phyloP scores from a whole-genome alignment of 495 filamentous ascomycete species.

The Annulohypoxylon bovei region DNA sequence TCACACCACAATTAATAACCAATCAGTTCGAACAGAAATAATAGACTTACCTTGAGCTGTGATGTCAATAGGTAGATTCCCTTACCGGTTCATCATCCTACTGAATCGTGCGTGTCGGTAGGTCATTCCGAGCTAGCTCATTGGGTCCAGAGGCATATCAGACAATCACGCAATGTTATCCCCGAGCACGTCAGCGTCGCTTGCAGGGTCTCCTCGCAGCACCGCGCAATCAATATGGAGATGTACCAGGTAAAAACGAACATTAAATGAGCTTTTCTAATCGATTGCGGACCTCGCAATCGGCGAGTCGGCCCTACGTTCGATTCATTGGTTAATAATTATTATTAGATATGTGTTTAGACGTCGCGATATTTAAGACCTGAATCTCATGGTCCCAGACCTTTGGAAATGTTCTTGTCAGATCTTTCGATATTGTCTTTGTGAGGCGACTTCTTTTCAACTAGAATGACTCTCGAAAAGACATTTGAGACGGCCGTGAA shows the following conservation, averaged over 20 bases:
- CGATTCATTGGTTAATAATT: conserved; percentile 18
- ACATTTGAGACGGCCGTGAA: conserved; percentile 2
- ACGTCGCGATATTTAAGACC: conserved; percentile 22
- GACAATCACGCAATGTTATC: conserved; percentile 37
- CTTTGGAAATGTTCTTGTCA: not conserved
- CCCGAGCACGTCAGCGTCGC: conserved; percentile 33
- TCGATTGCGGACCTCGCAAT: conserved; percentile 5
- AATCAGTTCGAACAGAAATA: not conserved
- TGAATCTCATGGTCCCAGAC: not conserved
- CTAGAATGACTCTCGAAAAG: conserved; percentile 9
- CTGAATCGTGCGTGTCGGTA: not conserved
- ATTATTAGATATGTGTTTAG: not conserved
- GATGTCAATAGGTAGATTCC: not conserved
- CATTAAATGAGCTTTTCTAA: not conserved
- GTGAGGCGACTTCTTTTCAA: too few species aligned
- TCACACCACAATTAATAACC: not conserved
- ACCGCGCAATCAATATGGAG: conserved; percentile 12
- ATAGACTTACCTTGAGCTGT: not conserved
- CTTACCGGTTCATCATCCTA: not conserved
- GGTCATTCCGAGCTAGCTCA: conserved; percentile 18
- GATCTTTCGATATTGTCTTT: not conserved
- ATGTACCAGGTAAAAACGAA: conserved; percentile 5
- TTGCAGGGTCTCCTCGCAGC: conserved; percentile 19
- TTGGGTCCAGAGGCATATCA: conserved; percentile 14
- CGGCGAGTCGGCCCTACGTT: conserved; percentile 9